These are phyloP conservation scores for Diaporthe ampelina DNA, from an alignment of 2,329 filamentous ascomycete genomes.

Conservation along the genomic window DNA sequence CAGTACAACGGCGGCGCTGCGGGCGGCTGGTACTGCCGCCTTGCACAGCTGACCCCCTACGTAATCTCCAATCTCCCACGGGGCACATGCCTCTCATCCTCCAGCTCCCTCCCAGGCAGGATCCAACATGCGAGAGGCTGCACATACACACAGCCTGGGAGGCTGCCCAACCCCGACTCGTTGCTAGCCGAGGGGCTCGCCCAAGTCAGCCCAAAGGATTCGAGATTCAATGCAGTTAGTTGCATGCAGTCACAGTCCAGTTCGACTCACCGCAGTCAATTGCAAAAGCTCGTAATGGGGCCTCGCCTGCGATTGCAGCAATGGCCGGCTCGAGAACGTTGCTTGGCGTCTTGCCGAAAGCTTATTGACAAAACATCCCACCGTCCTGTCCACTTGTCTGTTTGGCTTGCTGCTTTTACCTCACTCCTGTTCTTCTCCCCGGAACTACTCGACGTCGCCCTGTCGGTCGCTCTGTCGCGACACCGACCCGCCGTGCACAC, in stretches of 20 bases:
- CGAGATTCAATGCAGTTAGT: too few species aligned
- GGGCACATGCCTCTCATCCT: slow-evolving; percentile 12
- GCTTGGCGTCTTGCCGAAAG: slow-evolving; percentile 23
- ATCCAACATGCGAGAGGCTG: background rate
- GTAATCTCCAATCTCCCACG: slow-evolving; percentile 25
- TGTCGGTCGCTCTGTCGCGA: background rate
- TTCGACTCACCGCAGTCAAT: background rate
- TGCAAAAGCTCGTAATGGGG: background rate
- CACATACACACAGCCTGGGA: background rate
- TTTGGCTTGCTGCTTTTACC: background rate
- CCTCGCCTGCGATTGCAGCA: background rate
- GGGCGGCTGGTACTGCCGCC: background rate
- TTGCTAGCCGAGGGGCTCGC: background rate
- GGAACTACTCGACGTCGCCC: background rate
- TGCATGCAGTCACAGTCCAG: background rate
- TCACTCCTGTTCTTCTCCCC: background rate
- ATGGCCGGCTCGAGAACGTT: background rate
- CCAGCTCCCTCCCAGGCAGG: background rate
- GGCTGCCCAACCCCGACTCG: too few species aligned
- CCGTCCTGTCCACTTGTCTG: slow-evolving; percentile 1
- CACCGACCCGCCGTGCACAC: background rate
- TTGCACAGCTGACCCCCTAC: slow-evolving; percentile 28
- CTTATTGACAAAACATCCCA: slow-evolving; percentile 11
- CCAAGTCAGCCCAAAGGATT: background rate
- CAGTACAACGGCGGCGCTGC: background rate